Percentiles rank a stretch among this genome's conserved stretches.
phyloP scores from a whole-genome alignment of 768 basidiomycete species.

The Trametes cinnabarina region DNA sequence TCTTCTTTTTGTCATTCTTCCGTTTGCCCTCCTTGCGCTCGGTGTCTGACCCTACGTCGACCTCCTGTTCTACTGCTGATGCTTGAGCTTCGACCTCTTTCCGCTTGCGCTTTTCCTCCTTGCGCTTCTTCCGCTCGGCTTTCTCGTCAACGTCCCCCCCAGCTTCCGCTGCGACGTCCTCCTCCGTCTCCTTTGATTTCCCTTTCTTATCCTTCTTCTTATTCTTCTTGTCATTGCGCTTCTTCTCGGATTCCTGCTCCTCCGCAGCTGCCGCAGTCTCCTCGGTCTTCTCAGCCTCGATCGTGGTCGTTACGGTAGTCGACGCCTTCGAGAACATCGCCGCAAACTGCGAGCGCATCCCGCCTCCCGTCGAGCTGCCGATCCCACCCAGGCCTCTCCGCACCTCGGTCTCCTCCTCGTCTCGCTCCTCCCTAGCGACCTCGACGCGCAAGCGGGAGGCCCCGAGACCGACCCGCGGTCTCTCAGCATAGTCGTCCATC shows the following conservation, averaged over 20 bases:
- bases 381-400: constrained; percentile 14
- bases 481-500: constrained; percentile 25
- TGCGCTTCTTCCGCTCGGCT: constrained; percentile 24
- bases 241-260: constrained; percentile 21
- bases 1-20: constrained; percentile 30
- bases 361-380: constrained; percentile 13
- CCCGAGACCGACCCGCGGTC: constrained; percentile 26
- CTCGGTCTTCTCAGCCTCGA: constrained; percentile 4
- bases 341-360: constrained; percentile 21
- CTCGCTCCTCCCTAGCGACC: neutral
- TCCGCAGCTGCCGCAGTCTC: neutral
- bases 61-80: constrained; percentile 7
- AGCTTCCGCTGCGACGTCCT: neutral
- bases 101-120: constrained; percentile 24
- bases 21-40: constrained; percentile 24
- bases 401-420: constrained; percentile 10
- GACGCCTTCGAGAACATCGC: constrained; percentile 27
- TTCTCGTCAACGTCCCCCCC: constrained; percentile 7
- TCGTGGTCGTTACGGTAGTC: neutral
- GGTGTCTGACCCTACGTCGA: constrained; percentile 13
- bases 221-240: constrained; percentile 32
- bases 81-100: constrained; percentile 16
- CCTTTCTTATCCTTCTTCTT: constrained; percentile 12
- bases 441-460: constrained; percentile 19
- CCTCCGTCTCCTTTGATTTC: constrained; percentile 8